Evolutionary conservation across 1,284 basidiomycete genomes (phyloP).

Genomic region (Naganishia liquefaciens): DNA sequence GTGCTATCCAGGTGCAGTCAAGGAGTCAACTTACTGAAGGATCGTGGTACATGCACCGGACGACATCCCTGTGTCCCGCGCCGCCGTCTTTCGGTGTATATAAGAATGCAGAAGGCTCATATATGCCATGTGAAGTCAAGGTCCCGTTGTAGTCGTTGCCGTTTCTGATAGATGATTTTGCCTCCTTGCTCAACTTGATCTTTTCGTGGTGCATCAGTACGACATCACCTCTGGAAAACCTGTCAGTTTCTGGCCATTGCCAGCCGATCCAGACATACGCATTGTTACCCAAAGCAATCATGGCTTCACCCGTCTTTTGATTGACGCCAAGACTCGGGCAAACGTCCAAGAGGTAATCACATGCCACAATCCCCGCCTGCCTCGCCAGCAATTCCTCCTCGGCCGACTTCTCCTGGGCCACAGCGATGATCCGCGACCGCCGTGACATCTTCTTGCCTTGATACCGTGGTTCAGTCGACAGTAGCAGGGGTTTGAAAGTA

Average conservation of each 20-base stretch:
- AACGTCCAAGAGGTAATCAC: constrained; percentile 51
- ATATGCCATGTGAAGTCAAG: constrained; percentile 30
- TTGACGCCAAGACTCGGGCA: constrained; percentile 48
- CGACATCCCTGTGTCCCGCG: constrained; percentile 49
- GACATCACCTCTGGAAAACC: constrained; percentile 47
- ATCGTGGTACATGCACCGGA: constrained; percentile 51
- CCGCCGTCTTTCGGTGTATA: constrained; percentile 34
- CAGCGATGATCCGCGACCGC: constrained; percentile 25
- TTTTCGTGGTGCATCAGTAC: constrained; percentile 45
- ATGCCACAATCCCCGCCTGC: constrained; percentile 38
- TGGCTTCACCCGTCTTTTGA: constrained; percentile 42
- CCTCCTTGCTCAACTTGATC: constrained; percentile 5
- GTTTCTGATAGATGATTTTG: constrained; percentile 7
- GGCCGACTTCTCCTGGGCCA: constrained; percentile 36
- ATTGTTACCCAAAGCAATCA: constrained; percentile 48
- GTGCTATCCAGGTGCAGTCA: not conserved
- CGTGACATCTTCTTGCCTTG: constrained; percentile 13
- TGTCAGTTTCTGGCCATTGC: not conserved
- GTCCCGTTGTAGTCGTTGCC: not conserved
- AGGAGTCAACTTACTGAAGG: constrained; percentile 28
- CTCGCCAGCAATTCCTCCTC: constrained; percentile 40
- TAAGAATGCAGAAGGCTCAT: constrained; percentile 48
- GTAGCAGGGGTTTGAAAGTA: constrained; percentile 44
- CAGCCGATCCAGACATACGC: constrained; percentile 42
- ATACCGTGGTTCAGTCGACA: constrained; percentile 29